These are phyloP conservation scores for Ustulina deusta DNA, from an alignment of 2,329 filamentous ascomycete species.

Conservation along the genomic window DNA sequence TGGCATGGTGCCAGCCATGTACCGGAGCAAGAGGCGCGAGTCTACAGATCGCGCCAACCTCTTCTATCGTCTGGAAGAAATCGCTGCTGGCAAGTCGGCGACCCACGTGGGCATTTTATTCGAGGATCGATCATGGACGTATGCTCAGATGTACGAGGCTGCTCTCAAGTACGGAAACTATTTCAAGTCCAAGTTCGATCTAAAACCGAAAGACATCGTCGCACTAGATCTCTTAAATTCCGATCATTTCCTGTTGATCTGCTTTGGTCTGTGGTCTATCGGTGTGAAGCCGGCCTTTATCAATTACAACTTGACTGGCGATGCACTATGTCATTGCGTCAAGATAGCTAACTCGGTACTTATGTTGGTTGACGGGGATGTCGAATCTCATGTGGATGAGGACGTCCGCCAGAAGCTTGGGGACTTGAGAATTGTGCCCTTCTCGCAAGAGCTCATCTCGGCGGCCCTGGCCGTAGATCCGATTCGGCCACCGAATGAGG, in stretches of 20 bases:
- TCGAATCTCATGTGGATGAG: conserved; percentile 68
- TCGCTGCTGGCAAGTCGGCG: conserved; percentile 66
- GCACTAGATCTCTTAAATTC: conserved; percentile 86
- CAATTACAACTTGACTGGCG: conserved; percentile 84
- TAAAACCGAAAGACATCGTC: conserved; percentile 80
- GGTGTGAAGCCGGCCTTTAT: conserved; percentile 87
- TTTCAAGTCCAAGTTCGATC: conserved; percentile 72
- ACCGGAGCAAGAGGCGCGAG: conserved; percentile 61
- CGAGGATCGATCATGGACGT: conserved; percentile 77
- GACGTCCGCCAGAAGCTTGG: conserved; percentile 65
- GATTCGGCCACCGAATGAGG: conserved; percentile 68
- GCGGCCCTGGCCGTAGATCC: conserved; percentile 65
- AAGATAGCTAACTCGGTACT: conserved; percentile 74
- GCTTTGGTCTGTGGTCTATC: conserved; percentile 83
- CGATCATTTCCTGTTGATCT: conserved; percentile 79
- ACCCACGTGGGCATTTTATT: conserved; percentile 73
- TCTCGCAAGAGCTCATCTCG: conserved; percentile 69
- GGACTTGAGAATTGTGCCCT: conserved; percentile 69
- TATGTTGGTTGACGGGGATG: conserved; percentile 74
- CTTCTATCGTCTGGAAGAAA: conserved; percentile 80
- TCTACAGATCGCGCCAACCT: conserved; percentile 72
- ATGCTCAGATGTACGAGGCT: conserved; percentile 78
- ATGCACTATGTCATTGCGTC: conserved; percentile 80
- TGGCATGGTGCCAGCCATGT: conserved; percentile 60
- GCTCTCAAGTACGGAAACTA: conserved; percentile 80